Conservation (phyloP, 2,329 filamentous ascomycete species). For the Talaromyces sp. region DNA sequence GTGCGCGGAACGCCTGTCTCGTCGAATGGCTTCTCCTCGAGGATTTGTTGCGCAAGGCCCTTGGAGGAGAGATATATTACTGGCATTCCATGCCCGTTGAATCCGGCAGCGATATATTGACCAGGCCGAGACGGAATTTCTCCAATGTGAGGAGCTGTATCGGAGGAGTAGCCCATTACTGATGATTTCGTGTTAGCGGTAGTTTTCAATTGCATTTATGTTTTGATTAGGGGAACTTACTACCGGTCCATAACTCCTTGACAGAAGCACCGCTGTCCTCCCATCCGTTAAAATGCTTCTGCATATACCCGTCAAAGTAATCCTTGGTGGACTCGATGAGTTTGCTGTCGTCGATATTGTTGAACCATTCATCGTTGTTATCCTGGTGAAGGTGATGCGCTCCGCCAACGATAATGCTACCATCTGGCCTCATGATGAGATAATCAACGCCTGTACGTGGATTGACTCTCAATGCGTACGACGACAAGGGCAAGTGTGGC, state of each 20-base stretch:
- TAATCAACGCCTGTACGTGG: slow-evolving; percentile 55
- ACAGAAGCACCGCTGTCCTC: slow-evolving; percentile 29
- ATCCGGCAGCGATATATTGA: slow-evolving; percentile 57
- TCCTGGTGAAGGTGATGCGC: slow-evolving; percentile 43
- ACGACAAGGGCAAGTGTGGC: slow-evolving; percentile 44
- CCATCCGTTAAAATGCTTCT: slow-evolving; percentile 34
- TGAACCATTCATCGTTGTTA: slow-evolving; percentile 40
- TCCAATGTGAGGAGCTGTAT: slow-evolving; percentile 53
- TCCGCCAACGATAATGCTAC: slow-evolving; percentile 60
- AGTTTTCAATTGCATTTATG: neutral
- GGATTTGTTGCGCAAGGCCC: slow-evolving; percentile 56
- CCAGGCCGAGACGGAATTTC: slow-evolving; percentile 40
- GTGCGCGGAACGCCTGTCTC: slow-evolving; percentile 27
- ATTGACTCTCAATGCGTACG: slow-evolving; percentile 53
- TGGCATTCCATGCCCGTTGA: slow-evolving; percentile 67
- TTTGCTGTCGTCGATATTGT: slow-evolving; percentile 41
- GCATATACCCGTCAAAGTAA: slow-evolving; percentile 37
- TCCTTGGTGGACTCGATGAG: slow-evolving; percentile 47
- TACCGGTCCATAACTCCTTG: slow-evolving; percentile 34
- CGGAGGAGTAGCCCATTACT: slow-evolving; percentile 52
- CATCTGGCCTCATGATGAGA: slow-evolving; percentile 56
- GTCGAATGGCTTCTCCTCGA: slow-evolving; percentile 23
- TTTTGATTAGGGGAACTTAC: slow-evolving; percentile 15
- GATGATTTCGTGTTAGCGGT: slow-evolving; percentile 5
- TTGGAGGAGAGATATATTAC: slow-evolving; percentile 57